Base-by-base conservation (phyloP, 805 yeast species). In the Starmera caribaea region DNA sequence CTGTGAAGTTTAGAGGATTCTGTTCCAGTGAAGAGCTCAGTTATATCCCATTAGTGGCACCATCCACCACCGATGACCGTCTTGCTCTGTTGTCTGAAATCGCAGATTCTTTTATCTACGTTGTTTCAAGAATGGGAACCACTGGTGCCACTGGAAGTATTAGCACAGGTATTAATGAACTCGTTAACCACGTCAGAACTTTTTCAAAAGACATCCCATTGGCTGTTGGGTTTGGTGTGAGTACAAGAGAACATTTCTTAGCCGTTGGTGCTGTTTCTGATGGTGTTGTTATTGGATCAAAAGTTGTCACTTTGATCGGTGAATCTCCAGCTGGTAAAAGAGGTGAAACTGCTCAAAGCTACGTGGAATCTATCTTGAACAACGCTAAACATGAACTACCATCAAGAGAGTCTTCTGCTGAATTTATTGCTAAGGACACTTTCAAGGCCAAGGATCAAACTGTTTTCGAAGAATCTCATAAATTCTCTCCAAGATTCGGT, bases 191-290 rank as follows among this genome's bases (percentile, higher is more conserved):
- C 49, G 95, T 92, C 14, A 76, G 95, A 58, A 69, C 74, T 44
- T 71, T 74, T 53, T 73, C 94, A n/a, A 78, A 79, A 16, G 81
- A 78, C 38, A 81, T 74, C 32, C 95, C 96, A 30, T 59, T 89
- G 45, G 97, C 97, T 21, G 96, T 92, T 35, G 99, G 99, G 1
- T 92, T 92, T 52, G 99, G 99, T 61, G 94, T 92, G 40, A 78
- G 92, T 33, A 90, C 95, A 11, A 78, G 96, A 63, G 95, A 88
- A 46, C 97, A 92, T 62, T 89, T 81, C 61, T 57, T 74, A 45
- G 68, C 75, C 35, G 95, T 90, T 30, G 94, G 96, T 43, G 59
- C 74, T 12, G 63, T 76, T 34, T 83, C 97, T 12, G 96, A 92
- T 55, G 99, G 96, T 68, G 95, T 89, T 32, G 98, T 90, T 29